Evolutionary conservation across 2,329 filamentous ascomycete species (phyloP), one percentile per base, ranked within the genome.

Genomic region (Ophiosphaerella herpotricha): DNA sequence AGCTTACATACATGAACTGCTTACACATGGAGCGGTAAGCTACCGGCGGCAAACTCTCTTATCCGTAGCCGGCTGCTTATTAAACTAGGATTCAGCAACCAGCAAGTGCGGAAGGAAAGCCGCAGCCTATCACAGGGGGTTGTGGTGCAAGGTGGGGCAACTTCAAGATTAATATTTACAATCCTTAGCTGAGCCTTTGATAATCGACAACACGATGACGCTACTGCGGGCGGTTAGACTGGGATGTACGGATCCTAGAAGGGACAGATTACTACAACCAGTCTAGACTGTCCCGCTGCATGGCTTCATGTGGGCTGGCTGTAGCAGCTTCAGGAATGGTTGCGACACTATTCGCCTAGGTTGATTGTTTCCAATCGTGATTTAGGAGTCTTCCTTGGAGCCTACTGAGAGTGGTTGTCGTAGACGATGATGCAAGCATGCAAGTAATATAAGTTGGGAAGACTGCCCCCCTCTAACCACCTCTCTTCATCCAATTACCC

Each of bases 11-110:
- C 26, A 8, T 29, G 26, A 29, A 29, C 26, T 54, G 59, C 57
- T 62, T 54, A 62, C 55, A 54, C 42, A 62, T 23, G 43, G 36
- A 34, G 33, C 36, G 21, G 48, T 59, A 54, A 62, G 54, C 54
- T 42, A 26, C 11, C 18, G 14, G 12, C 16, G 39, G 21, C 7
- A 37, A 34, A 31, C 40, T 41, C 50, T 46, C 53, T 35, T 43
- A 33, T 12, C 41, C 18, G 32, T 16, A 21, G 31, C 41, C 38
- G 37, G 8, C 16, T 29, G 26, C 26, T 29, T 29, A 29, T 29
- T 29, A 7, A 29, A 3, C 26, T 11, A 11, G 26, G 26, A 29
- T 29, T 29, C 2, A 29, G 26, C 26, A 29, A 11, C 26, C 26
- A 29, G 26, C 26, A 29, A 29, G 26, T 29, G 26, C 26, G 26